These are phyloP conservation scores for Xerocomellus amylosporus DNA, from an alignment of 768 basidiomycete genomes.

Conservation along the genomic window DNA sequence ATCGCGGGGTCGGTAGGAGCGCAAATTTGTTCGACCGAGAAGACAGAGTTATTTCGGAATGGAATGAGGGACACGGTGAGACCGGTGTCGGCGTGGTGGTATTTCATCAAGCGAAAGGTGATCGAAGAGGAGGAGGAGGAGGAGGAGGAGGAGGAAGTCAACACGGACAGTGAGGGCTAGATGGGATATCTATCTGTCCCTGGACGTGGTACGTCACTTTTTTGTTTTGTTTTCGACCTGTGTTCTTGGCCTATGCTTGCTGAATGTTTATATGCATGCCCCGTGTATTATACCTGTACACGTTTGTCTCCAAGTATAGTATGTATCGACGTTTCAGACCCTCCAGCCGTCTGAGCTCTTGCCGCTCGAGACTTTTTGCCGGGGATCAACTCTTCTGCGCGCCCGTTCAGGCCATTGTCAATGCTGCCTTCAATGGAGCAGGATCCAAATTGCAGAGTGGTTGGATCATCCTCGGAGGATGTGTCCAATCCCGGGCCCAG, in stretches of 20 bases:
- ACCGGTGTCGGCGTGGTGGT: constrained; percentile 35
- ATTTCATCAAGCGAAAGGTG: constrained; percentile 16
- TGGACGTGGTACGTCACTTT: background rate
- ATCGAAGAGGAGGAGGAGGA: background rate
- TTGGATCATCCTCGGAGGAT: no score
- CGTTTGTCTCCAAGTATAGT: background rate
- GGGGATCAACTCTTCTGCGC: no score
- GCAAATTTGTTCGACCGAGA: constrained; percentile 31
- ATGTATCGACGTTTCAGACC: background rate
- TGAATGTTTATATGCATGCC: background rate
- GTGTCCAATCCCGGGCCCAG: no score
- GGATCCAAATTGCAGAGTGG: no score
- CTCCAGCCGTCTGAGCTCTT: background rate
- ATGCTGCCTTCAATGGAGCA: no score
- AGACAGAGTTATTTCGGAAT: constrained; percentile 28
- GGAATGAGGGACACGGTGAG: constrained; percentile 33
- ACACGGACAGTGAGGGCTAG: background rate
- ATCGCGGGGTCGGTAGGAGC: constrained; percentile 30
- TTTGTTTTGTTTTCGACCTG: background rate
- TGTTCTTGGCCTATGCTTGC: background rate
- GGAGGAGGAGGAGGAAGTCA: no score
- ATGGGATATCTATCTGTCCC: background rate
- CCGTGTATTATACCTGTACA: no score
- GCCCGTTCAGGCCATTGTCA: no score
- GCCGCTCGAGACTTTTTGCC: no score